Percentiles rank a stretch among this genome's conserved stretches.
phyloP scores from a whole-genome alignment of 306 rosid species.

The Herpetospermum pedunculosum region DNA sequence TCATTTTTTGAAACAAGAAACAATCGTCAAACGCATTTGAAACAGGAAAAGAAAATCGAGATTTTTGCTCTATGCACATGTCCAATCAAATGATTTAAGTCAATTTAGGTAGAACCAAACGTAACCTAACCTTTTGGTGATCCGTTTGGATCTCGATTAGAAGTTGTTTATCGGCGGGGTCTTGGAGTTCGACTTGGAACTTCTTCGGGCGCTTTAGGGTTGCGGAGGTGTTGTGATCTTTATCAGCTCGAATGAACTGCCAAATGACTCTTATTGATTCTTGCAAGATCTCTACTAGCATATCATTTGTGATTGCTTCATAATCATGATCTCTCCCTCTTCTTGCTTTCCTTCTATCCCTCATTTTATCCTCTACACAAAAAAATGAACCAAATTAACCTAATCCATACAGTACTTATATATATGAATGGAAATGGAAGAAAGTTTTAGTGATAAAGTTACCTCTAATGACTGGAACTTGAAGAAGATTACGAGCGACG shows the following conservation, averaged over 20 bases:
- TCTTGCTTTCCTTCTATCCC: slow-evolving; percentile 30
- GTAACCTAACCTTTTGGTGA: slow-evolving; percentile 77
- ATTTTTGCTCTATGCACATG: no score
- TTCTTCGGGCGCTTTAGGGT: slow-evolving; percentile 20
- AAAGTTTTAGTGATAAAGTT: no score
- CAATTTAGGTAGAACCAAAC: no score
- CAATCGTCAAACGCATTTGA: neutral
- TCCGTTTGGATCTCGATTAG: slow-evolving; percentile 35
- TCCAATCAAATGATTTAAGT: no score
- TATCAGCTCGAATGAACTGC: slow-evolving; percentile 50
- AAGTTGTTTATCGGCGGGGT: slow-evolving; percentile 51
- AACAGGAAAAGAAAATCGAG: no score
- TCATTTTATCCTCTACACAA: slow-evolving; percentile 36
- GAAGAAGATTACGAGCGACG: slow-evolving; percentile 45
- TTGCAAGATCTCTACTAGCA: slow-evolving; percentile 45
- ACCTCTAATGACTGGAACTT: slow-evolving; percentile 61
- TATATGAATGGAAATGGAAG: no score
- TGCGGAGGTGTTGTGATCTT: slow-evolving; percentile 25
- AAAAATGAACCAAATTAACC: neutral
- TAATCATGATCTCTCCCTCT: slow-evolving; percentile 18
- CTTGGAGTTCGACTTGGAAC: slow-evolving; percentile 34
- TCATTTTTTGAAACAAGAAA: no score
- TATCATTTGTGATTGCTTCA: slow-evolving; percentile 33
- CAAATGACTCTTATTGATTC: slow-evolving; percentile 59
- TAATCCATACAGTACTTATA: no score